Evolutionary conservation across 306 rosid genomes (phyloP).

Genomic region (Trifolium repens): DNA sequence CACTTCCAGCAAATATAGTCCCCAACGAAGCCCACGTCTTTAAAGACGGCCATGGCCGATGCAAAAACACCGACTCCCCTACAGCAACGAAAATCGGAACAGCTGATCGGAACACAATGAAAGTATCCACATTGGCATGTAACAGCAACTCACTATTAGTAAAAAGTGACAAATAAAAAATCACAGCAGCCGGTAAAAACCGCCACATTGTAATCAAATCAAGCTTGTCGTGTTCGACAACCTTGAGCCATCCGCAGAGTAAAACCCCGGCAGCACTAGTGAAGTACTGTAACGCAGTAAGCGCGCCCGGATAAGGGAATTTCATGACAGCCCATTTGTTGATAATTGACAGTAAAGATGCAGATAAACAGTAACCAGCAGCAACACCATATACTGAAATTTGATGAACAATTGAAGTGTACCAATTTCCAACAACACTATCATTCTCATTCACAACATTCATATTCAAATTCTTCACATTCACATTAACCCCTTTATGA

Average conservation of each 20-base stretch:
- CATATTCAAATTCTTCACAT: conserved; percentile 34
- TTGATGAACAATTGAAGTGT: conserved; percentile 48
- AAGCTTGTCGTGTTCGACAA: conserved; percentile 65
- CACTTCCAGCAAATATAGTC: conserved; percentile 75
- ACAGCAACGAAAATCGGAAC: conserved; percentile 87
- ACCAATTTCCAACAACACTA: conserved; percentile 54
- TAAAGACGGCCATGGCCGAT: conserved; percentile 76
- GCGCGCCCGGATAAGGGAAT: conserved; percentile 91
- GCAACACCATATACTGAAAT: conserved; percentile 78
- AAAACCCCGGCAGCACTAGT: conserved; percentile 82
- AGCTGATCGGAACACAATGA: conserved; percentile 77
- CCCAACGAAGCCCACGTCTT: conserved; percentile 76
- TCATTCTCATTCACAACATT: conserved; percentile 16
- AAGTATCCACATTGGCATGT: conserved; percentile 91
- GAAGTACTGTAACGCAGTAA: conserved; percentile 85
- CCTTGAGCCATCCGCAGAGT: conserved; percentile 58
- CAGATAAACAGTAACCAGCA: conserved; percentile 86
- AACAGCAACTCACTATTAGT: conserved; percentile 85
- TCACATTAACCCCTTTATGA: conserved; percentile 43
- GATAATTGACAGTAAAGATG: conserved; percentile 84
- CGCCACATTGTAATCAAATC: conserved; percentile 76
- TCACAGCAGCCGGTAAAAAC: conserved; percentile 79
- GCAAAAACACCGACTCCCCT: conserved; percentile 79
- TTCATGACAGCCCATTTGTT: conserved; percentile 95
- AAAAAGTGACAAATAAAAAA: conserved; percentile 81